Evolutionary conservation across 2,329 filamentous ascomycete genomes (phyloP).

Genomic region (Pseudogymnoascus sp.): DNA sequence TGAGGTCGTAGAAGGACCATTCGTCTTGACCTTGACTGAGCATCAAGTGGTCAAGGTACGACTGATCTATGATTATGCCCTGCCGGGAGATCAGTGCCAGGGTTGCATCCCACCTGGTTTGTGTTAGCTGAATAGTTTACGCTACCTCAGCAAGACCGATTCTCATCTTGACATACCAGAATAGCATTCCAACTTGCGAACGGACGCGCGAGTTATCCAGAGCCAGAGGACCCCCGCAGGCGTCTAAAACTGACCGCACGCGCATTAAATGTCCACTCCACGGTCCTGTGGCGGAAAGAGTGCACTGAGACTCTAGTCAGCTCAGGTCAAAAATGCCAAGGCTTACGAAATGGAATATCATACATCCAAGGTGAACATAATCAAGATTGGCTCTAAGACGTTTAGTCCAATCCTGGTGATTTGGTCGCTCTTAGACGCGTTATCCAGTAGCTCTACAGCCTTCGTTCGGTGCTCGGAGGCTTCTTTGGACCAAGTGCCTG

Average conservation of each 20-base stretch:
- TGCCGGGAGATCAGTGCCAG: conserved; percentile 29
- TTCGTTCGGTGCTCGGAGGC: conserved; percentile 21
- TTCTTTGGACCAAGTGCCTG: conserved; percentile 19
- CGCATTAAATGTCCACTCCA: conserved; percentile 27
- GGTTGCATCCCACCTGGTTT: conserved; percentile 26
- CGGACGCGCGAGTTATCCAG: conserved; percentile 20
- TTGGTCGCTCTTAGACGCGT: conserved; percentile 12
- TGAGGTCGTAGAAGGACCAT: conserved; percentile 29
- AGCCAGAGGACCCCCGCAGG: conserved; percentile 15
- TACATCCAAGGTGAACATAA: conserved; percentile 31
- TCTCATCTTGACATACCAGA: conserved; percentile 20
- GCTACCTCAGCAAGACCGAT: background rate
- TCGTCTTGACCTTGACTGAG: conserved; percentile 19
- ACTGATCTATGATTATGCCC: conserved; percentile 22
- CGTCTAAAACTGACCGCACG: conserved; percentile 20
- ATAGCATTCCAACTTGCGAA: conserved; percentile 27
- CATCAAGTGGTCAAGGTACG: conserved; percentile 20
- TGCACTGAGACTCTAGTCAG: conserved; percentile 21
- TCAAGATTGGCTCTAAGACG: conserved; percentile 26
- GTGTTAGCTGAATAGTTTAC: background rate
- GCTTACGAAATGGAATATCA: background rate
- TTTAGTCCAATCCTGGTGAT: background rate
- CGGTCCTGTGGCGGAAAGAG: conserved; percentile 29
- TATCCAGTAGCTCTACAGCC: conserved; percentile 23
- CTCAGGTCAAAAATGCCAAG: background rate